Conservation (phyloP, 2,329 filamentous ascomycete genomes). For the Arthrobotrys iridis region DNA sequence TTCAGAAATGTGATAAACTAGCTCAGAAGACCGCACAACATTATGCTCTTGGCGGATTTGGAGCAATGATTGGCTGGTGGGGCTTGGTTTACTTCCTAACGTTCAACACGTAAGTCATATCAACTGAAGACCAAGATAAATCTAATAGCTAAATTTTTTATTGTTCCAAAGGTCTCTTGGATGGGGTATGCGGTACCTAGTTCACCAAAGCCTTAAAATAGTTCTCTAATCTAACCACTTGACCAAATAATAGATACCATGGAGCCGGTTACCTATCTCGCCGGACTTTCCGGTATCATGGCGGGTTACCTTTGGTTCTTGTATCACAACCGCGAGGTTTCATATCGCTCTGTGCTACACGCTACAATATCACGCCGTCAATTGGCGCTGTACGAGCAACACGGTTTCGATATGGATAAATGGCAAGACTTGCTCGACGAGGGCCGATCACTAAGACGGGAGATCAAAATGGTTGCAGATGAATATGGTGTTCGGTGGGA, state of each 20-base stretch:
- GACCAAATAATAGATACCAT: slow-evolving; percentile 78
- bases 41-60: slow-evolving; percentile 70
- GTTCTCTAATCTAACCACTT: slow-evolving; percentile 64
- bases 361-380: slow-evolving; percentile 84
- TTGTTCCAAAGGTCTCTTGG: slow-evolving; percentile 58
- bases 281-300: slow-evolving; percentile 85
- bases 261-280: slow-evolving; percentile 89
- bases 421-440: slow-evolving; percentile 86
- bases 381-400: slow-evolving; percentile 76
- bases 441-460: slow-evolving; percentile 77
- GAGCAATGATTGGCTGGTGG: slow-evolving; percentile 79
- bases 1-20: slow-evolving; percentile 51
- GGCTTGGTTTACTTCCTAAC: slow-evolving; percentile 78
- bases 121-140: too few species aligned
- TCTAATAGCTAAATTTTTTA: too few species aligned
- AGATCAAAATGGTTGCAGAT: slow-evolving; percentile 81
- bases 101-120: slow-evolving; percentile 63
- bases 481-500: slow-evolving; percentile 95
- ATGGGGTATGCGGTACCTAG: slow-evolving; percentile 65
- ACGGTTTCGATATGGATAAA: slow-evolving; percentile 77
- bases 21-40: slow-evolving; percentile 46
- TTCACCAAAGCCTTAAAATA: neutral
- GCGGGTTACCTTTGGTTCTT: slow-evolving; percentile 93
- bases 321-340: slow-evolving; percentile 89
- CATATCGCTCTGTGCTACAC: slow-evolving; percentile 86